These are phyloP conservation scores for Wickerhamomyces silvicola DNA, from an alignment of 805 yeast species.

Conservation along the genomic window DNA sequence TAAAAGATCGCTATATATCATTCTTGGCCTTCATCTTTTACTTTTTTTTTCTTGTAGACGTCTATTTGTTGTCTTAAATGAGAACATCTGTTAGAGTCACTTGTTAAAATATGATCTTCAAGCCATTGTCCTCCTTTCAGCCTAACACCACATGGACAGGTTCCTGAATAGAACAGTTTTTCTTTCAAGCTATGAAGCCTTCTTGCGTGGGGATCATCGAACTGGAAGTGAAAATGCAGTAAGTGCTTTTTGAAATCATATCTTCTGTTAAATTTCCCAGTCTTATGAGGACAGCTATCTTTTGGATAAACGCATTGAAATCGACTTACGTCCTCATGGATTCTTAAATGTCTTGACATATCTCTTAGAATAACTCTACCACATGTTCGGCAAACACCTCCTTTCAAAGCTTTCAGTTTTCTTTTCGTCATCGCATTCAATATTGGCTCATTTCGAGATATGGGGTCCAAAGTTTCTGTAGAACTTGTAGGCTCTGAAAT, in stretches of 20 bases:
- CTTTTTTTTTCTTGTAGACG: too few species aligned
- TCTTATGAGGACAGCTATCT: constrained; percentile 47
- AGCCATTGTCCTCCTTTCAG: constrained; percentile 51
- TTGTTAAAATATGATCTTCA: constrained; percentile 42
- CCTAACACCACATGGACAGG: constrained; percentile 46
- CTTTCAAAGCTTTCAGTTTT: constrained; percentile 6
- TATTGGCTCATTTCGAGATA: background rate
- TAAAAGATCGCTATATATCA: too few species aligned
- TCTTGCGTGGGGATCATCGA: constrained; percentile 34
- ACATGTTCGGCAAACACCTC: constrained; percentile 42
- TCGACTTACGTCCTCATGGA: constrained; percentile 50
- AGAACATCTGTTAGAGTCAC: too few species aligned
- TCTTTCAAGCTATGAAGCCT: constrained; percentile 45
- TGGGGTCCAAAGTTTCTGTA: background rate
- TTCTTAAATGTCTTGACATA: constrained; percentile 55
- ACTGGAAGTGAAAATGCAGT: constrained; percentile 51
- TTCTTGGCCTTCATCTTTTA: too few species aligned
- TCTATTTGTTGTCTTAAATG: too few species aligned
- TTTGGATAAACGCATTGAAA: constrained; percentile 55
- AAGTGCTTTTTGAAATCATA: constrained; percentile 64
- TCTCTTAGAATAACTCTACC: constrained; percentile 51
- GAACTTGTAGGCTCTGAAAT: too few species aligned
- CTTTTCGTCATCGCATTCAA: background rate
- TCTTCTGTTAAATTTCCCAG: constrained; percentile 60
- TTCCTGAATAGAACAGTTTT: constrained; percentile 44